Conservation (phyloP, 371 early-diverging fungal species). For the Apophysomyces elegans region DNA sequence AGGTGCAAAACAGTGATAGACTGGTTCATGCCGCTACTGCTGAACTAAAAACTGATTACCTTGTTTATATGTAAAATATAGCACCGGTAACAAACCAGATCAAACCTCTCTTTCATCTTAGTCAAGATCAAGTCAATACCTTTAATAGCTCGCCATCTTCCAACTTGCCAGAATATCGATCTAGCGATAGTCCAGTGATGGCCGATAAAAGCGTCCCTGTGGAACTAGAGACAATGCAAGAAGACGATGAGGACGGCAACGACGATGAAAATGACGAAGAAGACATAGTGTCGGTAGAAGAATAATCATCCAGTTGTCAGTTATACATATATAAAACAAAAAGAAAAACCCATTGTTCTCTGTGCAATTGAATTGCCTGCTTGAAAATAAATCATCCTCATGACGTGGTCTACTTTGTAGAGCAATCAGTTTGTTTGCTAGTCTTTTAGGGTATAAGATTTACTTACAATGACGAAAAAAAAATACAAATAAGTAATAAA, state of each 20-base stretch:
- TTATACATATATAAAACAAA: neutral
- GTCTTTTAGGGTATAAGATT: neutral
- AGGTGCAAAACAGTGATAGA: neutral
- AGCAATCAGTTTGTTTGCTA: no score
- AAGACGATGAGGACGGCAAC: neutral
- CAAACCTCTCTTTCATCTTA: neutral
- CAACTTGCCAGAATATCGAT: neutral
- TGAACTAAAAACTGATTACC: neutral
- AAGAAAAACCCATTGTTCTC: neutral
- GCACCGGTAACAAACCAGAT: neutral
- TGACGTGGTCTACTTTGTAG: no score
- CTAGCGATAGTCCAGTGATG: slow-evolving; percentile 1
- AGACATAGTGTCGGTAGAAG: neutral
- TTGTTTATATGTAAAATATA: neutral
- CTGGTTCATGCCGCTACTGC: neutral
- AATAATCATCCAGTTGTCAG: neutral
- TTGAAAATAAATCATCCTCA: no score
- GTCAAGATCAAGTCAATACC: neutral
- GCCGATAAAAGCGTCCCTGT: slow-evolving; percentile 6
- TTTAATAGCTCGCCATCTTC: neutral
- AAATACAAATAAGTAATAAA: neutral
- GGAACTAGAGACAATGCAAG: slow-evolving; percentile 3
- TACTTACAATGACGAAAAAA: neutral
- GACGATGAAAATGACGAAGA: slow-evolving; percentile 1
- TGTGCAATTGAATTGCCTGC: no score